Evolutionary conservation across 345 rosid species (phyloP), one percentile per base, ranked within the genome.

Genomic region (Salix arbutifolia): DNA sequence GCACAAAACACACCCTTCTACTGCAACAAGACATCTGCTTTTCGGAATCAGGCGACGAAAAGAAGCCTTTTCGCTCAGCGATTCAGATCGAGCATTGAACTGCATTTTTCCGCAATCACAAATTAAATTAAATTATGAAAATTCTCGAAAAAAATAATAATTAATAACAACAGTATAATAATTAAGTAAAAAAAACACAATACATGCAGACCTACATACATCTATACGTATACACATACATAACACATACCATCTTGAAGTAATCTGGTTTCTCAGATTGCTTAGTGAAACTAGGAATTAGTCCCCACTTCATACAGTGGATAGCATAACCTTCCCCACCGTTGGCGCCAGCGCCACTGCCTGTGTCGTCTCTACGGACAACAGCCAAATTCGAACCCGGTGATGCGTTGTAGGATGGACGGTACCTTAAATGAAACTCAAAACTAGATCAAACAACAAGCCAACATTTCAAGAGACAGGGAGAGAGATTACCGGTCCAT

Each of bases 1-100:
- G 74, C 21, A 71, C 18, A 31, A 50, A 16, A 68, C 81, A 75
- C 87, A 95, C 99, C 99, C 98, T 87, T 95, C 98, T 35, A 89
- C 92, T 1, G 88, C 86, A 71, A 91, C 93, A 73, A 95, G 83
- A 67, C 99, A 93, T 70, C 94, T 90, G 74, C 74, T 85, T 82
- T 89, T 95, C 16, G 94, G 96, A 80, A 95, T 90, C 44, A 93
- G 87, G 67, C 96, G 91, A 48, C 94, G 97, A 66, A 95, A 95
- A 31, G 99, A 95, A 60, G 93, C 89, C 91, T 91, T 93, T 67
- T 93, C 98, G 58, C 80, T 70, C 21, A 91, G 71, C 0, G 98
- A 86, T 84, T 95, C 99, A 60, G 99, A 91, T 61, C 98, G 88
- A 76, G 98, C 98, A 89, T 95, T 93, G 79, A 95, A 95, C 99